Percentiles rank a stretch among this genome's conserved stretches.
phyloP scores from a whole-genome alignment of 345 rosid species.

The Citropsis articulata region DNA sequence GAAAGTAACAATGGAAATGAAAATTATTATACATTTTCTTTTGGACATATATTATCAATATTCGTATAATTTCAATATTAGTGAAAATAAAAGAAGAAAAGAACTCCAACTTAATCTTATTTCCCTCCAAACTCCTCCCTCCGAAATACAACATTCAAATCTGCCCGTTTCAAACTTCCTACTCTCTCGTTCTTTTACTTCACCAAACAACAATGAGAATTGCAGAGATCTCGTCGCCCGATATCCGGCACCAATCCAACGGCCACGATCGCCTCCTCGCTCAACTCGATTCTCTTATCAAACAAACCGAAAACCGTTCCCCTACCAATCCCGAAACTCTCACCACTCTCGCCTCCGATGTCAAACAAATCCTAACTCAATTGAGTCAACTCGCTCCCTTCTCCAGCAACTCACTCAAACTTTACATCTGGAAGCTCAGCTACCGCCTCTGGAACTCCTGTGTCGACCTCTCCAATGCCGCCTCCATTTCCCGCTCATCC shows the following conservation, averaged over 20 bases:
- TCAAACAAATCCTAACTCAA: conserved; percentile 50
- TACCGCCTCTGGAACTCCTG: conserved; percentile 97
- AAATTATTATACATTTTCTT: too few relatives aligned
- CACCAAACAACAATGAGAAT: conserved; percentile 55
- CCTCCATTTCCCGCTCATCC: conserved; percentile 39
- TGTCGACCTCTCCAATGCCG: conserved; percentile 75
- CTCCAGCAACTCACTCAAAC: conserved; percentile 52
- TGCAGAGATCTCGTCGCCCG: conserved; percentile 77
- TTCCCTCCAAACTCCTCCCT: conserved; percentile 3
- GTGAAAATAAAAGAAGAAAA: neutral
- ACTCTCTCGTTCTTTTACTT: conserved; percentile 25
- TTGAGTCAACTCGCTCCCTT: conserved; percentile 60
- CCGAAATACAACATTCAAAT: neutral
- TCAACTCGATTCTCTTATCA: conserved; percentile 62
- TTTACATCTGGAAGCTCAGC: conserved; percentile 81
- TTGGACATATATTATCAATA: too few relatives aligned
- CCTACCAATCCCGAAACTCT: conserved; percentile 32
- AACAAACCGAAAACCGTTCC: conserved; percentile 51
- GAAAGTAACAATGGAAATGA: too few relatives aligned
- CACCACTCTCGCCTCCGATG: conserved; percentile 35
- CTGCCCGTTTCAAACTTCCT: conserved; percentile 10
- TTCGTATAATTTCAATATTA: too few relatives aligned
- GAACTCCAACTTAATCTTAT: too few relatives aligned
- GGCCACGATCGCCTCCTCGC: conserved; percentile 43
- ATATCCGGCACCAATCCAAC: conserved; percentile 30